Conservation (phyloP, 768 basidiomycete species). For the Mycena polygramma region DNA sequence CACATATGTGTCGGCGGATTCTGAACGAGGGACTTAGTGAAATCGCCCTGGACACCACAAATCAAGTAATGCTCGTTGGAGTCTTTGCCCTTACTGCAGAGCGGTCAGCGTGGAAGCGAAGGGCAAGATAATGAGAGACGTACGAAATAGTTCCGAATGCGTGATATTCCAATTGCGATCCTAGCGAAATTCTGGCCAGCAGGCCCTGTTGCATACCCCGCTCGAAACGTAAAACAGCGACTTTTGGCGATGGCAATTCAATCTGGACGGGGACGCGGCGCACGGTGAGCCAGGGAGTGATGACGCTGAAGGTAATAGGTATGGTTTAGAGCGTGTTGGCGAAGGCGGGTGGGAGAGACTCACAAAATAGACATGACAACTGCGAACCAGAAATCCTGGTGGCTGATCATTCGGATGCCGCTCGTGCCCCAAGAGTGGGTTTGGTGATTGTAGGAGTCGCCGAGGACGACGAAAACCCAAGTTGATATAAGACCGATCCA, state of each 20-base stretch:
- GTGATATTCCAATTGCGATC: neutral
- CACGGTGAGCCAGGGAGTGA: slow-evolving; percentile 85
- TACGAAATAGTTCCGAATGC: slow-evolving; percentile 71
- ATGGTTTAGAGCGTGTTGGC: slow-evolving; percentile 15
- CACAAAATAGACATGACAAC: slow-evolving; percentile 82
- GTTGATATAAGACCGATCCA: slow-evolving; percentile 43
- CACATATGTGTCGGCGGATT: too few species aligned
- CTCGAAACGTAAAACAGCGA: too few species aligned
- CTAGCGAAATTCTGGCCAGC: neutral
- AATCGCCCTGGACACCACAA: too few species aligned
- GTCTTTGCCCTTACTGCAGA: slow-evolving; percentile 73
- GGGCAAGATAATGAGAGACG: slow-evolving; percentile 40
- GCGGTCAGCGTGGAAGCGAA: slow-evolving; percentile 14
- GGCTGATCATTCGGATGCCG: slow-evolving; percentile 67
- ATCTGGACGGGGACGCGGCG: slow-evolving; percentile 81
- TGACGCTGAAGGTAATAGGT: slow-evolving; percentile 57
- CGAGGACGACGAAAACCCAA: slow-evolving; percentile 80
- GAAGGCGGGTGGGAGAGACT: slow-evolving; percentile 42
- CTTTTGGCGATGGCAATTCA: slow-evolving; percentile 57
- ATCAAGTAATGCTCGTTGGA: slow-evolving; percentile 76
- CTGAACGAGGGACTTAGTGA: too few species aligned
- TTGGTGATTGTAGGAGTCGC: slow-evolving; percentile 35
- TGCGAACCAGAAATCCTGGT: slow-evolving; percentile 87
- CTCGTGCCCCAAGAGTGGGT: slow-evolving; percentile 66
- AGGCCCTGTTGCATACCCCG: slow-evolving; percentile 53